Evolutionary conservation across 805 yeast species (phyloP).

Genomic region (Hanseniaspora meyeri): DNA sequence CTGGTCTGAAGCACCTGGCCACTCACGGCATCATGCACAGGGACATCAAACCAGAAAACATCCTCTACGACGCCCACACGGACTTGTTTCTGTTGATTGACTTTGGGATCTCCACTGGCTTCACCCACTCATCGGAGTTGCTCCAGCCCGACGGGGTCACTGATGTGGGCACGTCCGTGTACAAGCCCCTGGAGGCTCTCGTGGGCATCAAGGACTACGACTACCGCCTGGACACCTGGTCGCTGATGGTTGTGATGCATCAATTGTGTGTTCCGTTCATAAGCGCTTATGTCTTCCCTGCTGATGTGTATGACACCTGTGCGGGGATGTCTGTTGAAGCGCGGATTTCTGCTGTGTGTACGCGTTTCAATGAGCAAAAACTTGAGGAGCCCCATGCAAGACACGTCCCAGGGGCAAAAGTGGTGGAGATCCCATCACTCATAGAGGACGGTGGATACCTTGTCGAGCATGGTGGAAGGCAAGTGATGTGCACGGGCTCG

Average conservation of each 20-base stretch:
- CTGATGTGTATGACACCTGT: not conserved
- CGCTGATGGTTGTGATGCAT: conserved; percentile 37
- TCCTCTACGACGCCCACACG: conserved; percentile 51
- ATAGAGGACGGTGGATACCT: not conserved
- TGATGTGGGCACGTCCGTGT: conserved; percentile 54
- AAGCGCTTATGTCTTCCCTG: not conserved
- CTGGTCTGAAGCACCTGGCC: conserved; percentile 71
- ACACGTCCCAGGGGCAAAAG: not conserved
- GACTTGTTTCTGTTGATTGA: conserved; percentile 35
- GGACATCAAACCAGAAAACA: conserved; percentile 87
- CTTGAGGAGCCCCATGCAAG: not conserved
- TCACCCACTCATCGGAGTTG: conserved; percentile 20
- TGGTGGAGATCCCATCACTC: not conserved
- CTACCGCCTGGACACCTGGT: conserved; percentile 58
- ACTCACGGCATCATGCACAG: conserved; percentile 84
- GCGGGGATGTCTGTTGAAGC: not conserved
- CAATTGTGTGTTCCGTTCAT: conserved; percentile 4
- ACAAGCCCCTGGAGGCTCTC: conserved; percentile 66
- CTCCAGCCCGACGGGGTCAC: conserved; percentile 25
- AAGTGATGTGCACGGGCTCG: not conserved
- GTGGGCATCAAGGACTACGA: conserved; percentile 47
- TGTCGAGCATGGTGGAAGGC: not conserved
- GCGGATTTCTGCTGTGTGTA: not conserved
- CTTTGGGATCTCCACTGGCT: conserved; percentile 50
- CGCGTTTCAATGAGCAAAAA: not conserved